Evolutionary conservation across 2,329 filamentous ascomycete species (phyloP).

Genomic region (Colletotrichum godetiae): DNA sequence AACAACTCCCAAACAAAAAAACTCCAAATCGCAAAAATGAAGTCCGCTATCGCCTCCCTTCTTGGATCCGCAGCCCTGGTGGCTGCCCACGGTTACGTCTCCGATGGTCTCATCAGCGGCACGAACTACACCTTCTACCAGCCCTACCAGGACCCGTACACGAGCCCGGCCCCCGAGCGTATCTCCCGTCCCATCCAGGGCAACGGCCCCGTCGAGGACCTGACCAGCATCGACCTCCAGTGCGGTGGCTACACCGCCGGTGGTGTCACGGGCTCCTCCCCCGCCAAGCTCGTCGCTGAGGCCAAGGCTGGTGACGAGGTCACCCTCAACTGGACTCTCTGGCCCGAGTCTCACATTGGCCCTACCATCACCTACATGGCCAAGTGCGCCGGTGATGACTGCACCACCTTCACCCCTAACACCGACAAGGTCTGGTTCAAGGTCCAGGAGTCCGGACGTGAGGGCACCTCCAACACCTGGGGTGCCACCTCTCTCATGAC

Average conservation of each 20-base stretch:
- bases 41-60: conserved; percentile 38
- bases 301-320: conserved; percentile 65
- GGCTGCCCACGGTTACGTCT: conserved; percentile 61
- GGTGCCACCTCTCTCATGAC: conserved; percentile 58
- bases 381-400: conserved; percentile 63
- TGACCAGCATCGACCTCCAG: conserved; percentile 64
- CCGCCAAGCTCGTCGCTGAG: conserved; percentile 64
- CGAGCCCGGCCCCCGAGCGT: conserved; percentile 52
- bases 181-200: conserved; percentile 67
- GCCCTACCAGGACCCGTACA: conserved; percentile 57
- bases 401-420: conserved; percentile 60
- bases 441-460: conserved; percentile 59
- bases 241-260: conserved; percentile 65
- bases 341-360: conserved; percentile 62
- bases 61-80: conserved; percentile 52
- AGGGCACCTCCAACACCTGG: conserved; percentile 62
- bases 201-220: conserved; percentile 67
- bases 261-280: conserved; percentile 59
- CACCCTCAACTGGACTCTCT: conserved; percentile 65
- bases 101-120: conserved; percentile 56
- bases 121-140: conserved; percentile 46
- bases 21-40: conserved; percentile 33
- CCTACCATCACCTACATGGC: conserved; percentile 71
- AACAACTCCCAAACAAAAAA: neutral
- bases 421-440: conserved; percentile 65